Percentiles rank a stretch among this genome's conserved stretches.
Evolutionary conservation across 352 stramenopile species (phyloP).

Genomic region (Phytophthora capsici): DNA sequence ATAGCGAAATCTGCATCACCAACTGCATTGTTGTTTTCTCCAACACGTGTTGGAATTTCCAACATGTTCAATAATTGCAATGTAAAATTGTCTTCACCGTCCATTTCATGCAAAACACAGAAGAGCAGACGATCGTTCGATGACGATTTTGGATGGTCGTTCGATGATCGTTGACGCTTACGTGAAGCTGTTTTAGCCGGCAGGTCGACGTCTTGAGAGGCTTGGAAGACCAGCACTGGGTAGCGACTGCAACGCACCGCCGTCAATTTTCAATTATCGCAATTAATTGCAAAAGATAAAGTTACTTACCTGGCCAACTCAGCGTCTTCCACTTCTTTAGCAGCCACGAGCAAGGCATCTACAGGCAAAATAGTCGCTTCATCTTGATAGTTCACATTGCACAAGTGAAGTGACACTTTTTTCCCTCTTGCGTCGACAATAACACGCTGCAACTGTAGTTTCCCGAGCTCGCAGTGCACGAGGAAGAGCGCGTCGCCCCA

Average conservation of each 20-base stretch:
- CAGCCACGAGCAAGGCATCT: constrained; percentile 42
- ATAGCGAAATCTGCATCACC: neutral
- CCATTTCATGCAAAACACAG: constrained; percentile 29
- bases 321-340: constrained; percentile 45
- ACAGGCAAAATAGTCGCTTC: constrained; percentile 23
- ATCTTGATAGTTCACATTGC: constrained; percentile 5
- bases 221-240: constrained; percentile 35
- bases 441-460: constrained; percentile 37
- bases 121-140: constrained; percentile 19
- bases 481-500: constrained; percentile 41
- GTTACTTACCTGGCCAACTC: constrained; percentile 47
- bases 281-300: neutral
- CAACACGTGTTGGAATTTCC: constrained; percentile 12
- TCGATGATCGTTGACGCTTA: constrained; percentile 20
- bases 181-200: neutral
- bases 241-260: constrained; percentile 25
- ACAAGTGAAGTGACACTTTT: constrained; percentile 20
- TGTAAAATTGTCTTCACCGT: constrained; percentile 14
- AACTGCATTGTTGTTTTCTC: neutral
- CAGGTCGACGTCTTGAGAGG: neutral
- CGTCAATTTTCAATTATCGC: neutral
- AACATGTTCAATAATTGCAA: constrained; percentile 35
- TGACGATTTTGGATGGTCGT: neutral
- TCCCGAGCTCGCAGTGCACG: constrained; percentile 24
- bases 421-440: constrained; percentile 26